These are phyloP conservation scores for Tolypocladium capitatum DNA, from an alignment of 2,329 filamentous ascomycete species.

Conservation along the genomic window DNA sequence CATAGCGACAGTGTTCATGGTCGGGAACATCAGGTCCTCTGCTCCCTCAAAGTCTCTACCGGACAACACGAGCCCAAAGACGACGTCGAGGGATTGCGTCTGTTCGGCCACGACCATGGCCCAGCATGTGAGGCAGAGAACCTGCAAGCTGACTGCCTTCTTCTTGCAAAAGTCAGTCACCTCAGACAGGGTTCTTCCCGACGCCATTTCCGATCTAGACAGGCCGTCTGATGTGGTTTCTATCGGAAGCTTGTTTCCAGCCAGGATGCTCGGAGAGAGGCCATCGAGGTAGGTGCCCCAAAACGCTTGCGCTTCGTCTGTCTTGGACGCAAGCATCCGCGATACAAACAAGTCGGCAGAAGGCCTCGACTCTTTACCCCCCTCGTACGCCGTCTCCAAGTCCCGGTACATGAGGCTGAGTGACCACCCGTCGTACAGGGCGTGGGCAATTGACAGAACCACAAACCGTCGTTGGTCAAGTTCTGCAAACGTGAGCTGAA, in stretches of 20 bases:
- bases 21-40: constrained; percentile 63
- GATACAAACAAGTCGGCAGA: constrained; percentile 38
- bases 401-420: constrained; percentile 61
- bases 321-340: constrained; percentile 8
- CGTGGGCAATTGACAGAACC: constrained; percentile 66
- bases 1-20: constrained; percentile 81
- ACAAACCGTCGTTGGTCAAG: constrained; percentile 26
- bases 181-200: neutral
- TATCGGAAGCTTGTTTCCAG: neutral
- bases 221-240: neutral
- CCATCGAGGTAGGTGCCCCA: constrained; percentile 58
- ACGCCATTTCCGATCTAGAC: constrained; percentile 7
- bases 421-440: constrained; percentile 83
- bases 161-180: constrained; percentile 47
- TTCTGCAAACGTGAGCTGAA: constrained; percentile 34
- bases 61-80: constrained; percentile 72
- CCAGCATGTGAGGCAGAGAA: constrained; percentile 66
- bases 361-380: constrained; percentile 25
- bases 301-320: constrained; percentile 32
- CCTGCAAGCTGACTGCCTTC: constrained; percentile 59
- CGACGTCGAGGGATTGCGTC: constrained; percentile 54
- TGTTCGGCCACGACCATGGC: constrained; percentile 54
- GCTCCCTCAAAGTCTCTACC: constrained; percentile 65
- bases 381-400: constrained; percentile 50
- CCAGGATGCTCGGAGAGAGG: constrained; percentile 22